Evolutionary conservation across 352 stramenopile genomes (phyloP), one percentile per base, ranked within the genome.

Genomic region (Pythium sp.): DNA sequence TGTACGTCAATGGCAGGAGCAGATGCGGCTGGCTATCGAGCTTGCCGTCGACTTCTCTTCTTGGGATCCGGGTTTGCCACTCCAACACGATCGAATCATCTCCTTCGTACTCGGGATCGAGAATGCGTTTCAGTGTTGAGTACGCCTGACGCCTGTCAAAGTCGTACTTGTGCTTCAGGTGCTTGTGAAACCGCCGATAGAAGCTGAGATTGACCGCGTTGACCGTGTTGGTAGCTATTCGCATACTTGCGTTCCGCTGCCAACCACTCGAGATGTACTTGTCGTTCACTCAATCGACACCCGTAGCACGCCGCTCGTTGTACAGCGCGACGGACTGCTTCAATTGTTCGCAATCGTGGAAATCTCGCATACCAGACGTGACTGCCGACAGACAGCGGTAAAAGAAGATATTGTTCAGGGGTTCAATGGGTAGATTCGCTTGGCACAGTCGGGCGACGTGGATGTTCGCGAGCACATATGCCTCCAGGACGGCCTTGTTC

Each of bases 401-500:
- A 22, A 70, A 65, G 55, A 70, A 70, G 12, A 8, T 63, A 15
- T 69, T 24, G 0, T 43, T 58, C 28, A 64, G 58, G 7, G 36
- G 36, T 38, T 53, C 2, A 11, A 60, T 46, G 30, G 46, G 54
- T 1, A 58, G 38, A 20, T 30, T 61, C 54, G 3, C 38, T 14
- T 46, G 56, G 6, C 64, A 65, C n/a, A 65, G 55, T 53, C 64
- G 64, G 7, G 56, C 20, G 32, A 65, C 49, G 57, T 70, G 47
- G 15, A 65, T 24, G 11, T 70, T 65, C 7, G 65, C 65, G 57
- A 70, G 57, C 22, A 65, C 65, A 28, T 65, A 70, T 22, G 65
- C 57, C 11, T 70, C 65, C 32, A 61, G 0, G 0, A 70, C 57
- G 0, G 20, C 18, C 49, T 70, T 70, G 65, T 70, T 70, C 46